Conservation (phyloP, 768 basidiomycete genomes). For the Podaxis sp. region DNA sequence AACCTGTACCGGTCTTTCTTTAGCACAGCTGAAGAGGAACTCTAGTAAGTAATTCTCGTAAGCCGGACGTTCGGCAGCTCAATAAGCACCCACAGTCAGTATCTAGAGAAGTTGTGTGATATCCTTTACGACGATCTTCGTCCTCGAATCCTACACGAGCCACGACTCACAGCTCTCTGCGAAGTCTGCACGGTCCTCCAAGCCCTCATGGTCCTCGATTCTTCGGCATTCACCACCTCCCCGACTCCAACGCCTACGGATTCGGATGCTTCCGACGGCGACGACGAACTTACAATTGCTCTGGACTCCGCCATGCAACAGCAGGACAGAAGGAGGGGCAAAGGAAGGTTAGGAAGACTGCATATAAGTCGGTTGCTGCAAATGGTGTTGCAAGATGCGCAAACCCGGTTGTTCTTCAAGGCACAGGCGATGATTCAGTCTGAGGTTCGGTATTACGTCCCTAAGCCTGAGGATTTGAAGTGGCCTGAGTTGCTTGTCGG, state of each 20-base stretch:
- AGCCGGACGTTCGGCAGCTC: conserved; percentile 1
- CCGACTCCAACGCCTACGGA: conserved; percentile 12
- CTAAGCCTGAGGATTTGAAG: conserved; percentile 73
- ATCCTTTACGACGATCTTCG: conserved; percentile 94
- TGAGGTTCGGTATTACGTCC: conserved; percentile 81
- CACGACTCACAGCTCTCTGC: conserved; percentile 80
- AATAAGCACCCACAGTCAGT: conserved; percentile 47
- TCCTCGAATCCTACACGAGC: conserved; percentile 92
- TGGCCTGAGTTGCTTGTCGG: conserved; percentile 83
- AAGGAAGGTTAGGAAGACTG: conserved; percentile 32
- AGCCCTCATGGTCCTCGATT: conserved; percentile 92
- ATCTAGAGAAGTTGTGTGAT: conserved; percentile 89
- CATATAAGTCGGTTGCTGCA: conserved; percentile 80
- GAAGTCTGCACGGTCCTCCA: conserved; percentile 96
- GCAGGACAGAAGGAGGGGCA: conserved; percentile 27
- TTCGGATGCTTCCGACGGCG: conserved; percentile 17
- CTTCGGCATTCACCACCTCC: conserved; percentile 30
- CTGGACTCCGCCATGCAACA: conserved; percentile 26
- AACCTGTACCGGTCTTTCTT: conserved; percentile 83
- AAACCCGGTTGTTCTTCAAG: conserved; percentile 93
- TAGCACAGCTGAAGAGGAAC: conserved; percentile 68
- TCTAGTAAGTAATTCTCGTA: conserved; percentile 33
- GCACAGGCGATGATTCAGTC: conserved; percentile 88
- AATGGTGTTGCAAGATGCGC: conserved; percentile 93
- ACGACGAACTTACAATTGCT: conserved; percentile 33